Base-by-base conservation (phyloP, 345 rosid species). In the Syzygium grande region DNA sequence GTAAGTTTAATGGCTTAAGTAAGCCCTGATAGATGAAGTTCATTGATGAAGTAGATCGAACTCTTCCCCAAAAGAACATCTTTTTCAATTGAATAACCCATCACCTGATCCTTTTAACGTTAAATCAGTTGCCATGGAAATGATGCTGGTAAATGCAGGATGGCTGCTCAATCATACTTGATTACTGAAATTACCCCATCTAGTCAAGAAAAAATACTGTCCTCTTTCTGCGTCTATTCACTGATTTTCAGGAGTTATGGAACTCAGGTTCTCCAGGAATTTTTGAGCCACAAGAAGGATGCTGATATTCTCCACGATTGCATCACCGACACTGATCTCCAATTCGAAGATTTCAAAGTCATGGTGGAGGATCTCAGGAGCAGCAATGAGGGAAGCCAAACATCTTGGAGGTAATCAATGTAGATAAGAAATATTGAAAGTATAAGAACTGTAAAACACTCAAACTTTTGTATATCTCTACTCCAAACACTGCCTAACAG, bases 211-310 rank as follows among this genome's bases (percentile, higher is more conserved):
- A 38, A 30, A 59, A 55, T 29, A 29, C 29, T 19, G 53, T 30
- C 17, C 54, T 21, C 49, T 51, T 78, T 87, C 54, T 41, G 49
- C n/a, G 2, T 54, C 83, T 65, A 34, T 41, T 41, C 63, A 25
- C 53, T 79, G 23, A 85, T 38, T 30, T 53, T 52, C 27, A 9
- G 80, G 54, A 43, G 53, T 49, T 30, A 52, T 55, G 83, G 55
- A 73, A 61, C 88, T 87, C 94, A 96, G 99, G 95, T 95, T 85
- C 93, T 98, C 86, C 97, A 94, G 88, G 98, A 98, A 89, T 94
- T 90, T 90, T 91, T 96, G 91, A 94, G 90, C 85, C 92, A 86
- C 89, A 93, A 94, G 91, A 95, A 96, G 90, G 97, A 94, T 86
- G 93, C 92, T 77, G 97, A 91, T 63, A 55, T 91, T 59, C 87